These are phyloP conservation scores for Mimosa pudica DNA, from an alignment of 306 rosid genomes.

Conservation along the genomic window DNA sequence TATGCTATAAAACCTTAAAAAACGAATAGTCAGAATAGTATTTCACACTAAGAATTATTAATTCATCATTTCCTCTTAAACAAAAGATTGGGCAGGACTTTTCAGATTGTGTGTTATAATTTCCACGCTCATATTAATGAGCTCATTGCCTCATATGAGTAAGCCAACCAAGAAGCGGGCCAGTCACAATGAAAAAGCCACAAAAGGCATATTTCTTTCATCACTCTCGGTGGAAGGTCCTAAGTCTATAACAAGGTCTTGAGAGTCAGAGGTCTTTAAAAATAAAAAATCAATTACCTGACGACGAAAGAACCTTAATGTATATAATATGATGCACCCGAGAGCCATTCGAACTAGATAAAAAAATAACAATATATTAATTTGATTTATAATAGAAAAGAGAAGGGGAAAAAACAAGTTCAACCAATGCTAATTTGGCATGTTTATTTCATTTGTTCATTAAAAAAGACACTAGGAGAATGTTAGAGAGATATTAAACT, in stretches of 20 bases:
- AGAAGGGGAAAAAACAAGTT: constrained; percentile 15
- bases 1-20: neutral
- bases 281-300: constrained; percentile 53
- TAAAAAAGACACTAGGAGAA: neutral
- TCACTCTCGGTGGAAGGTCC: constrained; percentile 56
- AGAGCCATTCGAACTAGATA: constrained; percentile 77
- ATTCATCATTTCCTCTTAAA: neutral
- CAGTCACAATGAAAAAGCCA: neutral
- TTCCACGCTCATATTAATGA: neutral
- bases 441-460: neutral
- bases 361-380: constrained; percentile 39
- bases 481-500: neutral
- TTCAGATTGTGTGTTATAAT: neutral
- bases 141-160: neutral
- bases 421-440: constrained; percentile 3
- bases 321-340: constrained; percentile 64
- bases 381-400: neutral
- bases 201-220: neutral
- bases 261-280: neutral
- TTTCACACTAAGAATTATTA: too few species aligned
- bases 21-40: neutral
- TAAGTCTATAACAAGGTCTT: constrained; percentile 36
- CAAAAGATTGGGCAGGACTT: neutral
- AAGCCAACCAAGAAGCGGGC: neutral
- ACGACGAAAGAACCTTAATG: constrained; percentile 68